Evolutionary conservation across 768 basidiomycete genomes (phyloP), one percentile per base, ranked within the genome.

Genomic region (Pleurotus tuoliensis): DNA sequence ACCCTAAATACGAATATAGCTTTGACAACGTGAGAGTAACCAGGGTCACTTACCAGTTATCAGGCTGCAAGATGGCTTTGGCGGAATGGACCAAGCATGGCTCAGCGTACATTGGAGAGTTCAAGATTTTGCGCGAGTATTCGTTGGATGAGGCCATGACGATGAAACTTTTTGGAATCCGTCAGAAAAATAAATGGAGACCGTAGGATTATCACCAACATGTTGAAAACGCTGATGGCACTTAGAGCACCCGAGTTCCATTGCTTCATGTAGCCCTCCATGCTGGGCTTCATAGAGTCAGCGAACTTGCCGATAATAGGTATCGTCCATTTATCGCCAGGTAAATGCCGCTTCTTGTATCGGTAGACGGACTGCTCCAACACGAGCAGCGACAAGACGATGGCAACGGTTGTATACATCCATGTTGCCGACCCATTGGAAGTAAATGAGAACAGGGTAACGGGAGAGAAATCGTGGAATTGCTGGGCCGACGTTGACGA

Each of bases 1-100:
- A 64, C 93, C 94, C n/a, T 94, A 74, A 98, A 98, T 1, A 94
- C 91, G 67, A 95, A 98, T 96, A 98, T 98, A 1, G 97, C 94
- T 61, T 92, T 91, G 70, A 98, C 94, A 57, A 37, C 40, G 22
- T 37, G 37, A 47, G 41, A 4, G 9, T 49, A 20, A 20, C 5
- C n/a, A 16, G 18, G 15, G 39, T 37, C 65, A 74, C 39, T 67
- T 98, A 97, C 4, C 90, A 89, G 50, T 87, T 85, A 70, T 99
- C 97, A 0, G 95, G 94, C n/a, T 98, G 83, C 41, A 81, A 80
- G 56, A 99, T 77, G 55, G 86, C 77, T 72, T 96, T 97, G 30
- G 93, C 97, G 5, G 93, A 90, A 62, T 93, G 79, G 25, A 98
- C 94, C 15, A 99, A 84, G 67, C 93, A 96, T 0, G 97, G 97